These are phyloP conservation scores for Bimuria novae-zelandiae DNA, from an alignment of 2,329 filamentous ascomycete genomes.

Conservation along the genomic window DNA sequence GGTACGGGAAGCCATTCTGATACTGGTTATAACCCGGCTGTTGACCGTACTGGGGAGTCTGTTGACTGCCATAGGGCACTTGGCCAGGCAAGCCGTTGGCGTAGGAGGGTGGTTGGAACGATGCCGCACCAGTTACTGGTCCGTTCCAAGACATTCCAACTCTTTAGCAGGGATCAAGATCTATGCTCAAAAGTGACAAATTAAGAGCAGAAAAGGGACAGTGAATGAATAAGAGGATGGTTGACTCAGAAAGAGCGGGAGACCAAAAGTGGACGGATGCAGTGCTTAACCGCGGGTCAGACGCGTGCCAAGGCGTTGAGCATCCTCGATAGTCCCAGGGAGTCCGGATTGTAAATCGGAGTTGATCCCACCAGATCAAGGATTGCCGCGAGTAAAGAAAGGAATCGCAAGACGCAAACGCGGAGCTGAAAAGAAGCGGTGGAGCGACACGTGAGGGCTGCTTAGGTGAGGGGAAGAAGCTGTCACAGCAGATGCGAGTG, in stretches of 20 bases:
- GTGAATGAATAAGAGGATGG: neutral
- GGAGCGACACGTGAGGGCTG: slow-evolving; percentile 18
- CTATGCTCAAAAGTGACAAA: neutral
- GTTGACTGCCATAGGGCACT: slow-evolving; percentile 33
- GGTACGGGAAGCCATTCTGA: slow-evolving; percentile 29
- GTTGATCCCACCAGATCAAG: neutral
- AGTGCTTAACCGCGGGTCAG: slow-evolving; percentile 1
- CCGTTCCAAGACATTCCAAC: slow-evolving; percentile 45
- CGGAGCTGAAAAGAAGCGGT: slow-evolving; percentile 13
- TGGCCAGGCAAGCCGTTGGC: slow-evolving; percentile 31
- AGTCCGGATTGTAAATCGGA: neutral
- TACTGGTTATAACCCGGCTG: slow-evolving; percentile 39
- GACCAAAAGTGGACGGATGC: neutral
- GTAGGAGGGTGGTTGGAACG: slow-evolving; percentile 41
- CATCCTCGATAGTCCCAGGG: neutral
- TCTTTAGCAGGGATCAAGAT: slow-evolving; percentile 1
- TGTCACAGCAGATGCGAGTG: slow-evolving; percentile 19
- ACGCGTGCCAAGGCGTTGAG: slow-evolving; percentile 5
- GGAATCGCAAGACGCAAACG: neutral
- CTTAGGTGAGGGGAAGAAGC: slow-evolving; percentile 26
- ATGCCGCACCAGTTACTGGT: slow-evolving; percentile 36
- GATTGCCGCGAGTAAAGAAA: neutral
- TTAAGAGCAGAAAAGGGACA: neutral
- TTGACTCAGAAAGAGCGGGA: neutral
- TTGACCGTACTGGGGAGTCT: slow-evolving; percentile 37